Conservation (phyloP, 2,329 filamentous ascomycete species). For the Rhinocladiella mackenziei region DNA sequence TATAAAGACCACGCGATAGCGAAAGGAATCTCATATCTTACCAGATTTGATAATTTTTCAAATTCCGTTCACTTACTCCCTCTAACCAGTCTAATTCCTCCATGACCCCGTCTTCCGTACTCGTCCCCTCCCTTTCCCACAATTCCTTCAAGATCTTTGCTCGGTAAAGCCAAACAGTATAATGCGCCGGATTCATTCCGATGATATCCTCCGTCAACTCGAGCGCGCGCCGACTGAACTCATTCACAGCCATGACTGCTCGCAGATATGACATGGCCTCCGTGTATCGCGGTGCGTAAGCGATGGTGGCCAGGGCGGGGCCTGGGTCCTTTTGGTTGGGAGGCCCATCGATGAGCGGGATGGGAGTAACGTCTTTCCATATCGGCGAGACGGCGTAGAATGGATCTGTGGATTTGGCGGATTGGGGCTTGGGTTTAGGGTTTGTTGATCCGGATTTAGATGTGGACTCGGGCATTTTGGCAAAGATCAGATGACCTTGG, state of each 20-base stretch:
- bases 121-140: constrained; percentile 27
- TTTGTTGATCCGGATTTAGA: too few relatives aligned
- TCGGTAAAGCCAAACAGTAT: constrained; percentile 97
- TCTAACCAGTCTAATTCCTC: constrained; percentile 81
- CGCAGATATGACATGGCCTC: constrained; percentile 92
- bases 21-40: constrained; percentile 22
- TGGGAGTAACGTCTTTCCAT: constrained; percentile 81
- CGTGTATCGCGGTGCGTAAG: constrained; percentile 83
- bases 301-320: constrained; percentile 80
- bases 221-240: constrained; percentile 74
- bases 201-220: constrained; percentile 86
- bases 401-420: constrained; percentile 22
- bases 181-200: constrained; percentile 89
- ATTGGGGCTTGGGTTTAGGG: constrained; percentile 27
- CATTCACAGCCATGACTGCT: constrained; percentile 84
- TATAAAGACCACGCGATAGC: neutral
- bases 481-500: too few relatives aligned
- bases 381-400: constrained; percentile 62
- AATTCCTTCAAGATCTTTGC: constrained; percentile 67
- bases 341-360: constrained; percentile 73
- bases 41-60: constrained; percentile 99
- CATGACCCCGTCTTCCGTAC: constrained; percentile 50
- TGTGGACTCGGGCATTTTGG: neutral
- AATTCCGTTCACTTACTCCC: constrained; percentile 70
- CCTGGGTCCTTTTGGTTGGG: constrained; percentile 23